Percentiles rank a stretch among this genome's conserved stretches.
These are phyloP conservation scores for Penicillium herquei DNA, from an alignment of 495 filamentous ascomycete species.

Conservation along the genomic window DNA sequence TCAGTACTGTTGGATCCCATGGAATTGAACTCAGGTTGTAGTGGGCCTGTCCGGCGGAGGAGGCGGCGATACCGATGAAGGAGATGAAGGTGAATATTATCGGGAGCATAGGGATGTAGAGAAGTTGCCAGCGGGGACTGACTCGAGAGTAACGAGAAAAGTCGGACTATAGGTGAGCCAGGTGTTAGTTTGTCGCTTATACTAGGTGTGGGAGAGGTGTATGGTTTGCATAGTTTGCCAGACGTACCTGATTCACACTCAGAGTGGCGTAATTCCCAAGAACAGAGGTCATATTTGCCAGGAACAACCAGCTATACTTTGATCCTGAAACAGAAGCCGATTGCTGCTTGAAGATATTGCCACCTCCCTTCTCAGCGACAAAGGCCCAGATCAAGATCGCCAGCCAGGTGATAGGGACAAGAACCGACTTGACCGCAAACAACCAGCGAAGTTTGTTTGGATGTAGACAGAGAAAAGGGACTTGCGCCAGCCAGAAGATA, in stretches of 20 bases:
- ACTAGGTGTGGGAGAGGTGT: background rate
- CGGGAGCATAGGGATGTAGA: constrained; percentile 49
- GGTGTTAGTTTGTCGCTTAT: constrained; percentile 1
- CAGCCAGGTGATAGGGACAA: constrained; percentile 47
- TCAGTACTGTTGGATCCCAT: constrained; percentile 46
- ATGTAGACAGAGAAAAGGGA: constrained; percentile 48
- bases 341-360: constrained; percentile 30
- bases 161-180: constrained; percentile 29
- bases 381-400: constrained; percentile 52
- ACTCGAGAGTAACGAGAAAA: constrained; percentile 50
- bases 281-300: constrained; percentile 45
- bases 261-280: constrained; percentile 46
- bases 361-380: constrained; percentile 34
- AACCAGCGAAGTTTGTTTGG: constrained; percentile 46
- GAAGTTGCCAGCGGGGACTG: constrained; percentile 42
- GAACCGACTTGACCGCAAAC: constrained; percentile 43
- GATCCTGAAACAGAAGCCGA: constrained; percentile 33
- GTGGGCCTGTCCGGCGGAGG: constrained; percentile 42
- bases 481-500: constrained; percentile 50
- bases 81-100: constrained; percentile 50
- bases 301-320: constrained; percentile 42
- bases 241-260: constrained; percentile 35
- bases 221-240: background rate
- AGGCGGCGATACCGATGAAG: constrained; percentile 49
- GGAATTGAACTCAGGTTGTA: constrained; percentile 38